Percentiles rank a stretch among this genome's conserved stretches.
phyloP scores from a whole-genome alignment of 805 yeast genomes.

The Suhomyces tanzawaensis region DNA sequence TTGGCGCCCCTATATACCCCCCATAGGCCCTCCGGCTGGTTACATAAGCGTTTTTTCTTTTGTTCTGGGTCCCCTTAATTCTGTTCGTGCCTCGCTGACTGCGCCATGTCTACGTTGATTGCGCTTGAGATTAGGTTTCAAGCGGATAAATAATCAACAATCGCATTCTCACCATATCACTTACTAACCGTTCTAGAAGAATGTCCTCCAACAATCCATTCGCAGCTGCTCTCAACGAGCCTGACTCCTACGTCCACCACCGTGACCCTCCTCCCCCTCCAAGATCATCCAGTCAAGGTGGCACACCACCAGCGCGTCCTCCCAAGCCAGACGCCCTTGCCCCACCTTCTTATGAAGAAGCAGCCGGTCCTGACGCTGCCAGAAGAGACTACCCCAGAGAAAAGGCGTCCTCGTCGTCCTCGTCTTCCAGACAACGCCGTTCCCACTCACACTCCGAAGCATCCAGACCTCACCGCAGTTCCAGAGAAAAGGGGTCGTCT shows the following conservation, averaged over 20 bases:
- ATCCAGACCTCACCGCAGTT: constrained; percentile 8
- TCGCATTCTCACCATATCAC: not conserved
- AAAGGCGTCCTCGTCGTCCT: constrained; percentile 29
- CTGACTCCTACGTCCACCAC: constrained; percentile 36
- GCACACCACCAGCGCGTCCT: constrained; percentile 17
- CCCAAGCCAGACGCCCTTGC: constrained; percentile 21
- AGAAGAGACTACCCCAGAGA: constrained; percentile 53
- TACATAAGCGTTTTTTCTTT: too few species aligned
- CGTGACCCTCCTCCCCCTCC: constrained; percentile 38
- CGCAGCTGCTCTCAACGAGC: constrained; percentile 44
- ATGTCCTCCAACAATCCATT: constrained; percentile 55
- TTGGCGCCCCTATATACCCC: too few species aligned
- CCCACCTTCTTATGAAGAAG: constrained; percentile 74
- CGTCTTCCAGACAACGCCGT: constrained; percentile 21
- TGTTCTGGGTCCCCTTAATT: too few species aligned
- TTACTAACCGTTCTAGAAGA: constrained; percentile 15
- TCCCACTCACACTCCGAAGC: constrained; percentile 18
- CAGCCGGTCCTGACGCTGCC: constrained; percentile 48
- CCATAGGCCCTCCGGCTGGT: too few species aligned
- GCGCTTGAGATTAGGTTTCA: too few species aligned
- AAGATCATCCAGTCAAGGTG: constrained; percentile 18
- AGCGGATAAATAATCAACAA: too few species aligned
- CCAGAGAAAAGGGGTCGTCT: constrained; percentile 12
- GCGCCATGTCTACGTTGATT: too few species aligned
- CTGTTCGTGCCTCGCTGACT: too few species aligned